These are phyloP conservation scores for Aspergillus steynii DNA, from an alignment of 495 filamentous ascomycete species.

Conservation along the genomic window DNA sequence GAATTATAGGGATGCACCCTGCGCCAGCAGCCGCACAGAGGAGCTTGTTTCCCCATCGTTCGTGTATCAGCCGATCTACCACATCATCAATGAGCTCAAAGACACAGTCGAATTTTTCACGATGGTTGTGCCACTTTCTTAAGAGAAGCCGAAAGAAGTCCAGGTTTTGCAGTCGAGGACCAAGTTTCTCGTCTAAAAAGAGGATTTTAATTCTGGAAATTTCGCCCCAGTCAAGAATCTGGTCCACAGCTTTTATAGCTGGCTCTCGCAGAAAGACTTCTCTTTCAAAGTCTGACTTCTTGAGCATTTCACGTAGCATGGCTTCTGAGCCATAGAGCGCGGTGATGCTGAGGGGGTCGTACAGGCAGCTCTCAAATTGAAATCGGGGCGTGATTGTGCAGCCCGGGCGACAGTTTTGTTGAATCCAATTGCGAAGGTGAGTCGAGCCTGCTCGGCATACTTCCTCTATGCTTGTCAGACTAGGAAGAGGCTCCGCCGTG, in stretches of 20 bases:
- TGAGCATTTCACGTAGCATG: constrained; percentile 21
- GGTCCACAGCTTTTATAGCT: constrained; percentile 20
- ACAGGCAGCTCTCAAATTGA: constrained; percentile 24
- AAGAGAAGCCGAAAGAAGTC: constrained; percentile 14
- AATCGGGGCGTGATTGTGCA: constrained; percentile 24
- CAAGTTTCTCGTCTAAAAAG: constrained; percentile 17
- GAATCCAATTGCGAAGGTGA: constrained; percentile 26
- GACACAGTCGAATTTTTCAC: constrained; percentile 1
- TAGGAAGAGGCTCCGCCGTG: constrained; percentile 16
- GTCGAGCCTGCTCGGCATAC: constrained; percentile 22
- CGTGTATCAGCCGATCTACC: constrained; percentile 5
- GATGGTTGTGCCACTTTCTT: constrained; percentile 5
- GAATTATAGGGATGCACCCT: constrained; percentile 12
- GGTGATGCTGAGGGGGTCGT: constrained; percentile 30
- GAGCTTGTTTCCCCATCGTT: constrained; percentile 12
- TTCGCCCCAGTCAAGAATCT: constrained; percentile 25
- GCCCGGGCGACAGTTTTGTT: constrained; percentile 27
- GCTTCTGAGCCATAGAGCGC: constrained; percentile 25
- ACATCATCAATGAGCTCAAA: constrained; percentile 11
- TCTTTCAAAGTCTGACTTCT: constrained; percentile 19
- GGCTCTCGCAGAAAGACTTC: constrained; percentile 15
- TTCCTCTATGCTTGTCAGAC: constrained; percentile 21
- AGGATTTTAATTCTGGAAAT: constrained; percentile 24
- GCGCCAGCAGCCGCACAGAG: constrained; percentile 11
- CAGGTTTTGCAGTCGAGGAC: constrained; percentile 12